A percentile compares a stretch with the other conserved stretches of the same genome.
These are phyloP conservation scores for Coemansia sp. DNA, from an alignment of 192 early-diverging fungal genomes.

Conservation along the genomic window DNA sequence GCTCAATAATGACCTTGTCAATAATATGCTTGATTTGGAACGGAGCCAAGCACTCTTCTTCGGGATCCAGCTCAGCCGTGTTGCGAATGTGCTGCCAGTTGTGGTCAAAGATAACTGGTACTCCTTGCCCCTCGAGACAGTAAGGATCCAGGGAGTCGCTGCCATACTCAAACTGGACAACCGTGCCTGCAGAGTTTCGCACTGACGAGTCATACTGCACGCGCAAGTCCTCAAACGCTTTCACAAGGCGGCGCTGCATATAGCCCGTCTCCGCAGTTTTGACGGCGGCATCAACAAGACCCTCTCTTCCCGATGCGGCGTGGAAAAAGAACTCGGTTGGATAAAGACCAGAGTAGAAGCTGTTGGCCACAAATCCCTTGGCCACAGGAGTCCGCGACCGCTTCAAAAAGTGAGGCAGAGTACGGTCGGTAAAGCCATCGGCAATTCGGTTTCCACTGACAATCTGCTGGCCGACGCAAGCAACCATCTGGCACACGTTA, in stretches of 20 bases:
- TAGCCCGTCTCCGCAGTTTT: slow-evolving; percentile 99
- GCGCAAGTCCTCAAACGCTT: slow-evolving; percentile 93
- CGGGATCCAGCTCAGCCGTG: slow-evolving; percentile 2
- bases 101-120: slow-evolving; percentile 84
- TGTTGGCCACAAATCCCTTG: slow-evolving; percentile 96
- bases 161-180: slow-evolving; percentile 95
- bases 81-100: slow-evolving; percentile 66
- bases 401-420: slow-evolving; percentile 94
- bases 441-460: slow-evolving; percentile 94
- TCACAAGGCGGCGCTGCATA: slow-evolving; percentile 95
- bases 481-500: slow-evolving; percentile 99
- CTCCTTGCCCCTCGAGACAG: slow-evolving; percentile 81
- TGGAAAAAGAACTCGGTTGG: slow-evolving; percentile 99
- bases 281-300: slow-evolving; percentile 98
- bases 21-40: slow-evolving; percentile 52
- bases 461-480: slow-evolving; percentile 99
- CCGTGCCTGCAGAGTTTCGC: slow-evolving; percentile 80
- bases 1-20: slow-evolving; percentile 46
- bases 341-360: slow-evolving; percentile 92
- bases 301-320: slow-evolving; percentile 98
- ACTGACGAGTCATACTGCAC: slow-evolving; percentile 96
- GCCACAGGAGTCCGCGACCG: slow-evolving; percentile 87
- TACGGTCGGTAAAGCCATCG: slow-evolving; percentile 94
- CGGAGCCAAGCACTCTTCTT: slow-evolving; percentile 32
- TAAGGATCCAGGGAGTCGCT: slow-evolving; percentile 95